A percentile compares a stretch with the other conserved stretches of the same genome.
These are phyloP conservation scores for Xylariales sp. DNA, from an alignment of 2,329 filamentous ascomycete genomes.

Conservation along the genomic window DNA sequence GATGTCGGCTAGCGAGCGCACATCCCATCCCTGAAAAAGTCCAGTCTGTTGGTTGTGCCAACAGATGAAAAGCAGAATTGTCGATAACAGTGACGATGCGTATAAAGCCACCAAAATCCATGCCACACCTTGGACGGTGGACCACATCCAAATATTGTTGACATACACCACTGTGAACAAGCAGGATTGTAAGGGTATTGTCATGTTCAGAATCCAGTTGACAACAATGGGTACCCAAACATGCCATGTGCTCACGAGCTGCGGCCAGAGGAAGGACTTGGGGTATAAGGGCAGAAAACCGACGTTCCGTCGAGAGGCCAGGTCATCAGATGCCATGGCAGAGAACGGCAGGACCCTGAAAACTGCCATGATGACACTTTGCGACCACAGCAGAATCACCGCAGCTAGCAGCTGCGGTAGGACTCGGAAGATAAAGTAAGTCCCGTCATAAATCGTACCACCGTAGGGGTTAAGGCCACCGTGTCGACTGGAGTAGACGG, in stretches of 20 bases:
- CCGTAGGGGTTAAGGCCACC: conserved; percentile 65
- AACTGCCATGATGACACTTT: conserved; percentile 70
- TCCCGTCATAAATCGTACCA: conserved; percentile 60
- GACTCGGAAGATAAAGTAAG: conserved; percentile 84
- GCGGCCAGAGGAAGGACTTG: conserved; percentile 60
- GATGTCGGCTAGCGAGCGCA: conserved; percentile 75
- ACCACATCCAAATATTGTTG: conserved; percentile 68
- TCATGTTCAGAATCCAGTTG: conserved; percentile 76
- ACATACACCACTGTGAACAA: conserved; percentile 63
- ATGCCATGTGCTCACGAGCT: conserved; percentile 57
- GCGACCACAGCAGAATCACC: conserved; percentile 69
- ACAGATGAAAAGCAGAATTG: conserved; percentile 56
- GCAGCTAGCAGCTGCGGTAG: conserved; percentile 74
- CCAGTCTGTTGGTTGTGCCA: conserved; percentile 67
- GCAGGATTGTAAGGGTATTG: conserved; percentile 75
- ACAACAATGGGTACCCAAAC: conserved; percentile 62
- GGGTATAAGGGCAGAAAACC: conserved; percentile 68
- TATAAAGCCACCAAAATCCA: conserved; percentile 78
- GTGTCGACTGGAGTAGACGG: conserved; percentile 60
- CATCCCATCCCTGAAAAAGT: conserved; percentile 68
- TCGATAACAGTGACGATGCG: conserved; percentile 55
- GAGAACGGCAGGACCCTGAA: conserved; percentile 74
- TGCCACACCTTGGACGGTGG: conserved; percentile 69
- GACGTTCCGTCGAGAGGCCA: conserved; percentile 55
- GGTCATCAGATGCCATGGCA: conserved; percentile 64